These are phyloP conservation scores for Protomyces lactucae-debilis DNA, from an alignment of 1,139 yeast species.

Conservation along the genomic window DNA sequence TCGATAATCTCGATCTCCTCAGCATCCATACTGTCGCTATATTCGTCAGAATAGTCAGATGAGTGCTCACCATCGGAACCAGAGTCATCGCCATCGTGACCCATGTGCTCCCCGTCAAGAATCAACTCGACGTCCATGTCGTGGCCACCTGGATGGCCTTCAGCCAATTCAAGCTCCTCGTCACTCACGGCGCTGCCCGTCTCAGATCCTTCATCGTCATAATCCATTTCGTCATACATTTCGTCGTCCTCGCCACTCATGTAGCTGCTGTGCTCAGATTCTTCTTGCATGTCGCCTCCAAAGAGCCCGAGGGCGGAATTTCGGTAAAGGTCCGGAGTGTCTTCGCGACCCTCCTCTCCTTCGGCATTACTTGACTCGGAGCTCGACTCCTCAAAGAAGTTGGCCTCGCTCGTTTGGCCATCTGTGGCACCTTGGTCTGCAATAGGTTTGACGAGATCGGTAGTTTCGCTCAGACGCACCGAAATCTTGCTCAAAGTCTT, in stretches of 20 bases:
- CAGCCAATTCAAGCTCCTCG: conserved; percentile 39
- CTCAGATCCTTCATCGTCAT: conserved; percentile 34
- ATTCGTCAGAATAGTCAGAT: conserved; percentile 28
- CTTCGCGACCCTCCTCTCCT: conserved; percentile 58
- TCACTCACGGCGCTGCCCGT: conserved; percentile 34
- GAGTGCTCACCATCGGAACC: conserved; percentile 35
- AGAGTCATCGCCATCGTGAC: conserved; percentile 32
- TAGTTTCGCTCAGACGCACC: conserved; percentile 39
- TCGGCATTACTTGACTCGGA: conserved; percentile 29
- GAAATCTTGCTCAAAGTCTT: conserved; percentile 53
- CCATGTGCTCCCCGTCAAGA: conserved; percentile 36
- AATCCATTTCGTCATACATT: conserved; percentile 34
- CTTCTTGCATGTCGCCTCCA: conserved; percentile 54
- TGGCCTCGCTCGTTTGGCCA: conserved; percentile 32
- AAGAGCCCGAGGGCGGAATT: conserved; percentile 93
- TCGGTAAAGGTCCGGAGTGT: conserved; percentile 74
- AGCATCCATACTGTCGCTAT: conserved; percentile 3
- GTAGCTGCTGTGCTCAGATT: conserved; percentile 37
- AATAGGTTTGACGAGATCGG: conserved; percentile 47
- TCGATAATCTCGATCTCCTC: conserved; percentile 18
- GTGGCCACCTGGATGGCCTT: conserved; percentile 33
- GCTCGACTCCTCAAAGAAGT: conserved; percentile 22
- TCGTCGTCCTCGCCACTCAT: conserved; percentile 36
- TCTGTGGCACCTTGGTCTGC: conserved; percentile 31
- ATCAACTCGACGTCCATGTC: conserved; percentile 34